Evolutionary conservation across 352 stramenopile genomes (phyloP).

Genomic region (Globisporangium abappressorium): DNA sequence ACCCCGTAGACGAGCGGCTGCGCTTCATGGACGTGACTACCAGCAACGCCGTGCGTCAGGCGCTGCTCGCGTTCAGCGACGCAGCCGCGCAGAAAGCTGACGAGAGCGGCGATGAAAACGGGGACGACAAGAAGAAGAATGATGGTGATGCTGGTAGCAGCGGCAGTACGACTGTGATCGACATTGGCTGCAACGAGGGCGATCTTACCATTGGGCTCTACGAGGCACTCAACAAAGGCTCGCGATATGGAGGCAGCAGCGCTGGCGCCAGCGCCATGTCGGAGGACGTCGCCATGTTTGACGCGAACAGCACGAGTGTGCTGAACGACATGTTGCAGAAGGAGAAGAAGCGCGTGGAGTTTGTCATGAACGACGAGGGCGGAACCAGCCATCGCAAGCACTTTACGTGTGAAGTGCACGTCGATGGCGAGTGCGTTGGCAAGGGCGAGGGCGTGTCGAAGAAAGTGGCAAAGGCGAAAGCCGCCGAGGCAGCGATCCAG

Average conservation of each 20-base stretch:
- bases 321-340: slow-evolving; percentile 74
- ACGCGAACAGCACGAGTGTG: slow-evolving; percentile 51
- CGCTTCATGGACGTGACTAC: slow-evolving; percentile 64
- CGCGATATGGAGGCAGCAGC: slow-evolving; percentile 1
- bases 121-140: slow-evolving; percentile 6
- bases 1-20: slow-evolving; percentile 65
- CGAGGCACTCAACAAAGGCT: slow-evolving; percentile 41
- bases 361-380: slow-evolving; percentile 52
- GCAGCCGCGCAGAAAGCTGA: background rate
- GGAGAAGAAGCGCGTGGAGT: slow-evolving; percentile 57
- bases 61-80: slow-evolving; percentile 28
- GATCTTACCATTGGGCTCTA: slow-evolving; percentile 74
- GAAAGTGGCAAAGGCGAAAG: slow-evolving; percentile 79
- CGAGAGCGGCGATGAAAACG: slow-evolving; percentile 6
- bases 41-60: slow-evolving; percentile 34
- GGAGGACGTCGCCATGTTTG: slow-evolving; percentile 43
- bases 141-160: slow-evolving; percentile 15
- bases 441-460: slow-evolving; percentile 70
- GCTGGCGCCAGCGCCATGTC: slow-evolving; percentile 1
- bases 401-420: slow-evolving; percentile 57
- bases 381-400: slow-evolving; percentile 53
- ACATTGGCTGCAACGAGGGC: slow-evolving; percentile 84
- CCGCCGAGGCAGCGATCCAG: slow-evolving; percentile 43
- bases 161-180: slow-evolving; percentile 41
- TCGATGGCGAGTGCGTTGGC: slow-evolving; percentile 47